Evolutionary conservation across 1,284 basidiomycete genomes (phyloP).

Genomic region (Marasmius sp.): DNA sequence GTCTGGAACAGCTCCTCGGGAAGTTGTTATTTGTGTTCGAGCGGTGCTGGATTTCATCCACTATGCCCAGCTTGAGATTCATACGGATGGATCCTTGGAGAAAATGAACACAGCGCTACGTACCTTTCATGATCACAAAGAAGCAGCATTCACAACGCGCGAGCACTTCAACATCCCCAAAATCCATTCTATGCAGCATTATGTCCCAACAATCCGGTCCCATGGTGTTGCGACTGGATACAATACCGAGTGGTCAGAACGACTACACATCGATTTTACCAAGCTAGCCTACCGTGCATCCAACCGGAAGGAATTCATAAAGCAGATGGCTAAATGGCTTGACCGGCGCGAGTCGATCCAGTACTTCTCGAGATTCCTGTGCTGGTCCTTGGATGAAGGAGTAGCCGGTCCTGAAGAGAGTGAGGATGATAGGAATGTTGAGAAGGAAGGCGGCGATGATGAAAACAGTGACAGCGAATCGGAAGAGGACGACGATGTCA

Average conservation of each 20-base stretch:
- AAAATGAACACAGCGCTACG: constrained; percentile 13
- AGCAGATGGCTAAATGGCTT: constrained; percentile 29
- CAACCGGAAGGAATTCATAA: constrained; percentile 13
- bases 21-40: constrained; percentile 10
- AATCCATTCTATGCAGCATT: constrained; percentile 19
- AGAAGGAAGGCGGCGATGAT: no score
- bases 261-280: no score
- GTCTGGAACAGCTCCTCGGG: constrained; percentile 4
- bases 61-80: constrained; percentile 18
- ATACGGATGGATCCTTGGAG: constrained; percentile 14
- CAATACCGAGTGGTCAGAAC: constrained; percentile 14
- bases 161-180: constrained; percentile 22
- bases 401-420: not conserved
- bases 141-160: constrained; percentile 1
- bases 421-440: not conserved
- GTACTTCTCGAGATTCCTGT: not conserved
- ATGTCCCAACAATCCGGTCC: constrained; percentile 7
- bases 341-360: constrained; percentile 21
- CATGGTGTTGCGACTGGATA: constrained; percentile 10
- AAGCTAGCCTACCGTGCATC: constrained; percentile 13
- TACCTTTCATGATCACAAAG: constrained; percentile 17
- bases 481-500: no score
- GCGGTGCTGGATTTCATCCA: constrained; percentile 22
- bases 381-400: not conserved
- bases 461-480: no score